phyloP scores from a whole-genome alignment of 2,329 filamentous ascomycete genomes.

The Fusarium sp. region DNA sequence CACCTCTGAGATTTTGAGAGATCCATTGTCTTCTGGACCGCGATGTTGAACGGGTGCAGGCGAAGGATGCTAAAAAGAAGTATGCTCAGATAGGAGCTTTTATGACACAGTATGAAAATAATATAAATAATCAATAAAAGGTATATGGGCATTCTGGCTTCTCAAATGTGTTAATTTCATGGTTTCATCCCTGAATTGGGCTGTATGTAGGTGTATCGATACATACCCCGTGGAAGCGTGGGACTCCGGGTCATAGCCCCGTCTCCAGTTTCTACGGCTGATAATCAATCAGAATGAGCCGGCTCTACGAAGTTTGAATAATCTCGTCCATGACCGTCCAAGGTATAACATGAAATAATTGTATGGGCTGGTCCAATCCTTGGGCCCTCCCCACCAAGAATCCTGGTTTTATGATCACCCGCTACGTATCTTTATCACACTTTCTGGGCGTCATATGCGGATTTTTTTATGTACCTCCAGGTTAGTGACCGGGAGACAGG shows the following conservation, averaged over 20 bases:
- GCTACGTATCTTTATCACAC: not conserved
- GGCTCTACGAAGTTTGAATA: not conserved
- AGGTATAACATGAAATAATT: not conserved
- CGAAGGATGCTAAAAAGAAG: not conserved
- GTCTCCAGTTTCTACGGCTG: not conserved
- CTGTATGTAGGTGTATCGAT: no score
- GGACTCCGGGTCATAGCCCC: not conserved
- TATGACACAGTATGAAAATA: not conserved
- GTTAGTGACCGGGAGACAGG: not conserved
- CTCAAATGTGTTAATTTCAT: not conserved
- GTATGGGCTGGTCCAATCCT: not conserved
- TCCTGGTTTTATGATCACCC: not conserved
- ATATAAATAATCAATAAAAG: not conserved
- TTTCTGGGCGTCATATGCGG: not conserved
- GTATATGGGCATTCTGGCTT: not conserved
- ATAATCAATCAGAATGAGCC: not conserved
- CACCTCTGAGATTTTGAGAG: not conserved
- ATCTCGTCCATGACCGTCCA: not conserved
- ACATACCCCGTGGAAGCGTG: not conserved
- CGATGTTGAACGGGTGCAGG: no score
- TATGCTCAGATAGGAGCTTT: not conserved
- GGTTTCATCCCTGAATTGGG: not conserved
- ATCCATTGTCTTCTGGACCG: no score
- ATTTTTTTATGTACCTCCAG: not conserved
- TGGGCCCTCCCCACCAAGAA: not conserved